Percentiles rank a stretch among this genome's conserved stretches.
Conservation (phyloP, 805 yeast genomes). For the Tetrapisispora nanseiensis region DNA sequence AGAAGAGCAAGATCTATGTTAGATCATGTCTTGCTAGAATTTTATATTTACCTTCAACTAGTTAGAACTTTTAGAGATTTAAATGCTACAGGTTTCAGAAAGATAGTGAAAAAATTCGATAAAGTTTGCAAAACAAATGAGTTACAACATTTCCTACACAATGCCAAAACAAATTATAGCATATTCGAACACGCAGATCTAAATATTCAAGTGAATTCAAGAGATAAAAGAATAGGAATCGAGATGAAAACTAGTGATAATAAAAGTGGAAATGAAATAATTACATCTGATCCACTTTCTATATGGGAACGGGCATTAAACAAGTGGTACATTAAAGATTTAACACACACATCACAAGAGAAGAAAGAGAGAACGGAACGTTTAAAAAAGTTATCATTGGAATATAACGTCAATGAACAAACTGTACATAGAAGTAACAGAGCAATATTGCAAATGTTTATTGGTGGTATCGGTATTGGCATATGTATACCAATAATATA, state of each 20-base stretch:
- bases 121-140: constrained; percentile 35
- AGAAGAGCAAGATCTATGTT: constrained; percentile 9
- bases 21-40: constrained; percentile 26
- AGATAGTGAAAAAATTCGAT: constrained; percentile 84
- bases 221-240: constrained; percentile 6
- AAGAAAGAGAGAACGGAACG: constrained; percentile 21
- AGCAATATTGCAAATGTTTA: constrained; percentile 36
- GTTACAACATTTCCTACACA: constrained; percentile 18
- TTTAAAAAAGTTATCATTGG: constrained; percentile 22
- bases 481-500: constrained; percentile 62
- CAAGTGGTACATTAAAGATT: constrained; percentile 33
- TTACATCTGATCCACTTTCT: constrained; percentile 20
- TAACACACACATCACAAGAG: constrained; percentile 20
- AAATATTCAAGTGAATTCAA: constrained; percentile 12
- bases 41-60: constrained; percentile 24
- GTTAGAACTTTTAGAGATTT: constrained; percentile 46
- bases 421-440: constrained; percentile 28
- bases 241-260: constrained; percentile 7
- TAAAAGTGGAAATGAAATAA: not conserved
- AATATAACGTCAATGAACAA: constrained; percentile 24
- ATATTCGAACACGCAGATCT: constrained; percentile 21
- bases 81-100: constrained; percentile 82
- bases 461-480: constrained; percentile 48
- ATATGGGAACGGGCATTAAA: constrained; percentile 27
- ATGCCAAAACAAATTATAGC: constrained; percentile 15